Conservation (phyloP, 768 basidiomycete species). For the Pleurotus eryngii region DNA sequence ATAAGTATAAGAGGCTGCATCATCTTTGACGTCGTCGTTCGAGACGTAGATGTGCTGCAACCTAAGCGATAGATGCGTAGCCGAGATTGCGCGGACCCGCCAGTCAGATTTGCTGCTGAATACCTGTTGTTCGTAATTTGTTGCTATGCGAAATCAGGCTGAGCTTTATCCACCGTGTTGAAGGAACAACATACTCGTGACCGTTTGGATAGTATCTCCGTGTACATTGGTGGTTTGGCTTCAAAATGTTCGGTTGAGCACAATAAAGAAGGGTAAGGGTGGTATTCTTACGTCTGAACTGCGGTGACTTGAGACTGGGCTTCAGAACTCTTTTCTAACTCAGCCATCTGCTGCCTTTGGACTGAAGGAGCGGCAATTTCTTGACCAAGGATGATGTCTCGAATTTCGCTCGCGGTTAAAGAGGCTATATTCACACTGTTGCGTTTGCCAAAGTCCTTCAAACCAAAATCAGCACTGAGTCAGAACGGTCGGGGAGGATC, state of each 20-base stretch:
- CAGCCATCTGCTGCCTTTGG: constrained; percentile 99
- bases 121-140: constrained; percentile 97
- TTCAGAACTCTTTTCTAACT: constrained; percentile 94
- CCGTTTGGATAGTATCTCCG: constrained; percentile 92
- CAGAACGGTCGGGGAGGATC: constrained; percentile 3
- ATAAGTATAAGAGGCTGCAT: constrained; percentile 91
- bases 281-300: constrained; percentile 68
- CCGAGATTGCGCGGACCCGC: constrained; percentile 97
- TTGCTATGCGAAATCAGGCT: constrained; percentile 44
- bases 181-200: constrained; percentile 66
- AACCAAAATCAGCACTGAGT: constrained; percentile 13
- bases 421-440: constrained; percentile 99
- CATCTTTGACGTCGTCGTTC: constrained; percentile 98
- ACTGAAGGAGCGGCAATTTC: constrained; percentile 95
- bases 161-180: background rate
- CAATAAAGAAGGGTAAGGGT: background rate
- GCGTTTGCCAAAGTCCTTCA: constrained; percentile 93
- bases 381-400: constrained; percentile 98
- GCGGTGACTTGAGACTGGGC: constrained; percentile 95
- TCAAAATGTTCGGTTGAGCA: constrained; percentile 11
- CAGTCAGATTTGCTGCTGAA: constrained; percentile 99
- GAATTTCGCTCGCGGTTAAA: constrained; percentile 91
- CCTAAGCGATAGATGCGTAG: constrained; percentile 93
- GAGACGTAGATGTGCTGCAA: constrained; percentile 99
- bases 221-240: constrained; percentile 97